Conservation (phyloP, 805 yeast species). For the Pichia kluyveri region DNA sequence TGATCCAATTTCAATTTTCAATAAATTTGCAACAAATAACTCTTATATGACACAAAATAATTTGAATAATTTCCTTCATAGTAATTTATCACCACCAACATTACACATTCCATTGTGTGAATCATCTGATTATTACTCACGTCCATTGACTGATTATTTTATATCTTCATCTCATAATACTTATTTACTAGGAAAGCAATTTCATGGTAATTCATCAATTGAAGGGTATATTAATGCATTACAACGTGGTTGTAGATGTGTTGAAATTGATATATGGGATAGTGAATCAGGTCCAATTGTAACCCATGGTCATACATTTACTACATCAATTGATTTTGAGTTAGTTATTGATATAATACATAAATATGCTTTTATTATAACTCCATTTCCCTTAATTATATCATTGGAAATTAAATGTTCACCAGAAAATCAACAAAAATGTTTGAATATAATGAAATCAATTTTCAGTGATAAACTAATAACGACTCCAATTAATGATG, state of each 20-base stretch:
- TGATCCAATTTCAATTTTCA: slow-evolving; percentile 28
- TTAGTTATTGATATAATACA: slow-evolving; percentile 67
- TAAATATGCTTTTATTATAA: slow-evolving; percentile 80
- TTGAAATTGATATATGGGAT: slow-evolving; percentile 97
- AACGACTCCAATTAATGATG: slow-evolving; percentile 24
- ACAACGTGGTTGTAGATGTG: slow-evolving; percentile 87
- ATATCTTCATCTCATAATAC: slow-evolving; percentile 95
- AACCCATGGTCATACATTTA: slow-evolving; percentile 81
- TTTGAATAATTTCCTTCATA: slow-evolving; percentile 24
- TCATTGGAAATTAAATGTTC: slow-evolving; percentile 84
- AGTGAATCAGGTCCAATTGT: slow-evolving; percentile 67
- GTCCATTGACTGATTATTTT: slow-evolving; percentile 77
- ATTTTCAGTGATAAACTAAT: slow-evolving; percentile 53
- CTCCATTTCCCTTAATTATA: slow-evolving; percentile 78
- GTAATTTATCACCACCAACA: slow-evolving; percentile 23
- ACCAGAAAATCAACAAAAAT: slow-evolving; percentile 52
- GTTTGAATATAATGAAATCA: slow-evolving; percentile 43
- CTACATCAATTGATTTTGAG: slow-evolving; percentile 58
- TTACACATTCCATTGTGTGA: slow-evolving; percentile 10
- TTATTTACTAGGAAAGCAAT: slow-evolving; percentile 78
- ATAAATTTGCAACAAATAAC: slow-evolving; percentile 25
- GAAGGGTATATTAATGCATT: slow-evolving; percentile 83
- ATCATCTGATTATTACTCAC: slow-evolving; percentile 33
- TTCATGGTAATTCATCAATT: slow-evolving; percentile 78
- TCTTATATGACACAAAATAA: slow-evolving; percentile 18